These are phyloP conservation scores for Pseudogymnoascus sp. DNA, from an alignment of 2,329 filamentous ascomycete genomes.

Conservation along the genomic window DNA sequence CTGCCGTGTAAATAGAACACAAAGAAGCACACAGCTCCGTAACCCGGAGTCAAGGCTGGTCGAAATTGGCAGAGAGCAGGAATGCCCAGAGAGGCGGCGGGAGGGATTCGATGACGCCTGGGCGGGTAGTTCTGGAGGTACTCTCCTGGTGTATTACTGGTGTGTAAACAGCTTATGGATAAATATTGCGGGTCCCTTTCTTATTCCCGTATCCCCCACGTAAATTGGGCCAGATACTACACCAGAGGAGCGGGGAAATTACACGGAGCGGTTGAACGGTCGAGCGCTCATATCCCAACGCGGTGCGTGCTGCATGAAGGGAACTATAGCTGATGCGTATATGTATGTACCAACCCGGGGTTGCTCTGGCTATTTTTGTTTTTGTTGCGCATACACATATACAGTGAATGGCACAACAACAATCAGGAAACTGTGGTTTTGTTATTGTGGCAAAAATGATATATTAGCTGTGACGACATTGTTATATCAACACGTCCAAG, in stretches of 20 bases:
- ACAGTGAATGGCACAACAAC: background rate
- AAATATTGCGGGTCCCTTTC: conserved; percentile 5
- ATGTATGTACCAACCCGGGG: conserved; percentile 4
- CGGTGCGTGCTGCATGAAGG: background rate
- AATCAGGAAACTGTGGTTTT: background rate
- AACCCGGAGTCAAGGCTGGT: background rate
- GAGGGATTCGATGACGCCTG: conserved; percentile 2
- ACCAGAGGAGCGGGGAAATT: conserved; percentile 1
- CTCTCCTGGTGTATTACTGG: background rate
- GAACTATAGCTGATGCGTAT: background rate
- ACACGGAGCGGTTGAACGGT: background rate
- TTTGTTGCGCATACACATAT: background rate
- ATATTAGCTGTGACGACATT: conserved; percentile 1
- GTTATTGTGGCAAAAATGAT: background rate
- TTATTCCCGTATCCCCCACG: background rate
- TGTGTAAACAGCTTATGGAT: conserved; percentile 4
- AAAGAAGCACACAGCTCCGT: background rate
- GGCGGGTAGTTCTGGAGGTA: conserved; percentile 3
- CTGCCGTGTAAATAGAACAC: conserved; percentile 5
- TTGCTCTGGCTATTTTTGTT: background rate
- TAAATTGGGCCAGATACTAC: background rate
- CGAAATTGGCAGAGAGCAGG: background rate
- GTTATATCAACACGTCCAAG: background rate
- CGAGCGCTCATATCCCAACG: background rate
- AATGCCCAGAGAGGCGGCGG: background rate